phyloP scores from a whole-genome alignment of 805 yeast genomes.

The Saccharomyces mikatae region DNA sequence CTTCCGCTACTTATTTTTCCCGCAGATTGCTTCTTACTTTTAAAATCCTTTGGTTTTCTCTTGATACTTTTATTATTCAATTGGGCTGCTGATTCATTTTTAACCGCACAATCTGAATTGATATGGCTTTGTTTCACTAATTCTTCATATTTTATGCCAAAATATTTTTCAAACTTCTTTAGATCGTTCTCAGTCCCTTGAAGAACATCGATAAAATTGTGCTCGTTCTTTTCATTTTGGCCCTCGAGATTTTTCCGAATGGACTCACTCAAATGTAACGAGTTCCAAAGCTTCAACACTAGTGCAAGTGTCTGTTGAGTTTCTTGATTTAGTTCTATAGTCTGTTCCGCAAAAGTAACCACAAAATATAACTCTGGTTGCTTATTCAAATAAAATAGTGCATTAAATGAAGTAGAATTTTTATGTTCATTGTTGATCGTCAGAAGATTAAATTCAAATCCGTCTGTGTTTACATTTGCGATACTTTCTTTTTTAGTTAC shows the following conservation, averaged over 20 bases:
- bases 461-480: background rate
- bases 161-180: constrained; percentile 33
- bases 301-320: constrained; percentile 36
- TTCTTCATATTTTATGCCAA: constrained; percentile 29
- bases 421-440: background rate
- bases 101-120: background rate
- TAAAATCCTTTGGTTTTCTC: constrained; percentile 7
- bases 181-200: constrained; percentile 29
- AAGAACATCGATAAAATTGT: constrained; percentile 25
- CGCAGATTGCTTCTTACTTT: constrained; percentile 1
- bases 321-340: constrained; percentile 36
- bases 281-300: constrained; percentile 31
- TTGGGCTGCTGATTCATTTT: constrained; percentile 2
- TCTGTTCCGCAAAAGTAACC: constrained; percentile 39
- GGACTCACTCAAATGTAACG: constrained; percentile 25
- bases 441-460: background rate
- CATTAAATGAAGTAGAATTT: constrained; percentile 12
- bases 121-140: constrained; percentile 7
- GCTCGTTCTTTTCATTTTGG: constrained; percentile 21
- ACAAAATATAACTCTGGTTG: constrained; percentile 29
- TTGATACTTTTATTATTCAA: constrained; percentile 7
- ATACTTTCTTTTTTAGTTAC: constrained; percentile 17
- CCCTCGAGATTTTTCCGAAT: constrained; percentile 29
- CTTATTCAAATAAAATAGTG: constrained; percentile 26
- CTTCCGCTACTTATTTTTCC: constrained; percentile 31